A percentile compares a stretch with the other conserved stretches of the same genome.
Conservation (phyloP, 352 stramenopile species). For the Phytophthora ramorum region DNA sequence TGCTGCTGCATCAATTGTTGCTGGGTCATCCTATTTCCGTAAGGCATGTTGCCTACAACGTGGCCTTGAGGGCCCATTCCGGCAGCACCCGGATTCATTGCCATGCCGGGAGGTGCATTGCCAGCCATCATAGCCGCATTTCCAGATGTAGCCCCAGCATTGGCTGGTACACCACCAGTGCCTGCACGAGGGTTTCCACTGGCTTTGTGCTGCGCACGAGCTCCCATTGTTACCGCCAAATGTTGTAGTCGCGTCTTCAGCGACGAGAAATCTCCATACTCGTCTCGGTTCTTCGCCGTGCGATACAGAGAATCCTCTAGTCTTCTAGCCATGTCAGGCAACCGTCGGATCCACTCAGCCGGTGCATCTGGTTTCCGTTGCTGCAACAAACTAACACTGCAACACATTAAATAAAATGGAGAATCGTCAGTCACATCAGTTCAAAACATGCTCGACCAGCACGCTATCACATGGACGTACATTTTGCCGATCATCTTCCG, state of each 20-base stretch:
- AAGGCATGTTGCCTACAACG: constrained; percentile 76
- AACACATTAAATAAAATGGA: constrained; percentile 10
- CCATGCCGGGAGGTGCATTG: constrained; percentile 51
- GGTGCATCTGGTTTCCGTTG: constrained; percentile 97
- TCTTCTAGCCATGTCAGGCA: constrained; percentile 98
- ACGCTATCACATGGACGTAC: constrained; percentile 40
- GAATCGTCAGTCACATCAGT: constrained; percentile 2
- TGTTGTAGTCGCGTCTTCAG: constrained; percentile 97
- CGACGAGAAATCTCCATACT: constrained; percentile 97
- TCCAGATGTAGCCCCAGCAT: constrained; percentile 24
- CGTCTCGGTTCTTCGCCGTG: constrained; percentile 91
- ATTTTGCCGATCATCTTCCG: constrained; percentile 94
- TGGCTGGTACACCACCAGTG: constrained; percentile 40
- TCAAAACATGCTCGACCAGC: neutral
- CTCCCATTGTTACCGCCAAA: constrained; percentile 93
- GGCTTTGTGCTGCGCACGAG: constrained; percentile 81
- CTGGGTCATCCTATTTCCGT: constrained; percentile 81
- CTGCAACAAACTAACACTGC: constrained; percentile 94
- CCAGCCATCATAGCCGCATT: constrained; percentile 60
- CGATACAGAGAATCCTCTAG: constrained; percentile 98
- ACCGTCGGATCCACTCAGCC: constrained; percentile 96
- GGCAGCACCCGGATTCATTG: constrained; percentile 53
- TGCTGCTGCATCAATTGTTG: constrained; percentile 82
- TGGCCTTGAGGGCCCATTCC: constrained; percentile 68
- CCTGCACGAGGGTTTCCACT: constrained; percentile 54